A percentile compares a stretch with the other conserved stretches of the same genome.
Conservation (phyloP, 169 alveolate species). For the Perkinsus chesapeaki region DNA sequence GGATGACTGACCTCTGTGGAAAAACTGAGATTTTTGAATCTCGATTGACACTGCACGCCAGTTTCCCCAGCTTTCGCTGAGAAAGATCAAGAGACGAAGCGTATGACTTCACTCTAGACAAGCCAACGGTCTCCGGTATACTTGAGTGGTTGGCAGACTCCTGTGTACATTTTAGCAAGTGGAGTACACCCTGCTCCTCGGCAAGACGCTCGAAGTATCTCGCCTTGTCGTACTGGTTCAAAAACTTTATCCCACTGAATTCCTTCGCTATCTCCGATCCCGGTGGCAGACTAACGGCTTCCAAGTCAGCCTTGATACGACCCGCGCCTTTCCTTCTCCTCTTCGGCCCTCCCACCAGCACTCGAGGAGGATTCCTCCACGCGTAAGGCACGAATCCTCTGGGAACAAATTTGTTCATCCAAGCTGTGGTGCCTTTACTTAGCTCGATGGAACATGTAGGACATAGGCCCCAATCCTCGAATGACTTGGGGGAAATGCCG, state of each 20-base stretch:
- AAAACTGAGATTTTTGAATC: neutral
- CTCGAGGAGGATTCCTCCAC: neutral
- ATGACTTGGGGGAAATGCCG: neutral
- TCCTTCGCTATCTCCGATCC: neutral
- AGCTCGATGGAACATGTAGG: neutral
- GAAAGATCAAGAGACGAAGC: neutral
- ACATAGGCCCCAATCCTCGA: neutral
- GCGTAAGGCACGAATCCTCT: neutral
- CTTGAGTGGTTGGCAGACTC: neutral
- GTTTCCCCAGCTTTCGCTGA: neutral
- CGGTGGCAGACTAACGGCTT: neutral
- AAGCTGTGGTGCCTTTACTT: neutral
- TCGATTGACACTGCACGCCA: neutral
- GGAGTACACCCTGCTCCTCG: neutral
- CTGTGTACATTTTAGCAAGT: neutral
- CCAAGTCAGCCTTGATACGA: neutral
- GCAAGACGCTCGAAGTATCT: neutral
- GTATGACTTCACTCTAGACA: neutral
- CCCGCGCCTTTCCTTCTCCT: neutral
- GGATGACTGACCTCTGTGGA: neutral
- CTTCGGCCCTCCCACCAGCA: neutral
- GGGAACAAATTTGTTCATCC: neutral
- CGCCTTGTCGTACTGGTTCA: neutral
- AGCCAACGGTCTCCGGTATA: neutral
- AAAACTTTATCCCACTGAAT: neutral